phyloP scores from a whole-genome alignment of 257 asterid genomes.

The Ilex aquifolium region DNA sequence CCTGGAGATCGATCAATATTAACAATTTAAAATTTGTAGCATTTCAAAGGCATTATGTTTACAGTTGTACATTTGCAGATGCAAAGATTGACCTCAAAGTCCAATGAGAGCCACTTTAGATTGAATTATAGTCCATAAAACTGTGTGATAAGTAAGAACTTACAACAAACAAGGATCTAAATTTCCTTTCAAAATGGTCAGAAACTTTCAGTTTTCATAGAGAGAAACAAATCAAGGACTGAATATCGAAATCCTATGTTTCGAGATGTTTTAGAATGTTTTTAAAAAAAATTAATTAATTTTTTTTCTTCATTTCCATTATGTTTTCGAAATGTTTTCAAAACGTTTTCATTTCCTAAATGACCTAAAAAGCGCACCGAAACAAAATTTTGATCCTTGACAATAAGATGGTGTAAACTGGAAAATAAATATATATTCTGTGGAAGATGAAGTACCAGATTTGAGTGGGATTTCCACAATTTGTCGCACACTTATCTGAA shows the following conservation, averaged over 20 bases:
- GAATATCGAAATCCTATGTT: no score
- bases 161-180: not conserved
- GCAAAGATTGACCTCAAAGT: not conserved
- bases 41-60: not conserved
- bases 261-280: no score
- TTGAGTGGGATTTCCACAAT: slow-evolving; percentile 85
- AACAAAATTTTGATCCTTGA: no score
- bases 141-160: not conserved
- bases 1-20: slow-evolving; percentile 31
- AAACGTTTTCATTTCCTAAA: no score
- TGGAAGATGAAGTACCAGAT: slow-evolving; percentile 46
- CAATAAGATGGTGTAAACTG: no score
- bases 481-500: slow-evolving; percentile 65
- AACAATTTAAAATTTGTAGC: not conserved
- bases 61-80: slow-evolving; percentile 3
- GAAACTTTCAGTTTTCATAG: no score
- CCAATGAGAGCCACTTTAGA: not conserved
- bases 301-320: no score
- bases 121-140: not conserved
- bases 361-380: no score
- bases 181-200: not conserved
- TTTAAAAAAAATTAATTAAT: no score
- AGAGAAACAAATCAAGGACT: no score
- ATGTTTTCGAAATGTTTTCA: no score
- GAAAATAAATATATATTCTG: not conserved